Evolutionary conservation across 768 basidiomycete species (phyloP).

Genomic region (Rhodosporidiobolus odoratus): DNA sequence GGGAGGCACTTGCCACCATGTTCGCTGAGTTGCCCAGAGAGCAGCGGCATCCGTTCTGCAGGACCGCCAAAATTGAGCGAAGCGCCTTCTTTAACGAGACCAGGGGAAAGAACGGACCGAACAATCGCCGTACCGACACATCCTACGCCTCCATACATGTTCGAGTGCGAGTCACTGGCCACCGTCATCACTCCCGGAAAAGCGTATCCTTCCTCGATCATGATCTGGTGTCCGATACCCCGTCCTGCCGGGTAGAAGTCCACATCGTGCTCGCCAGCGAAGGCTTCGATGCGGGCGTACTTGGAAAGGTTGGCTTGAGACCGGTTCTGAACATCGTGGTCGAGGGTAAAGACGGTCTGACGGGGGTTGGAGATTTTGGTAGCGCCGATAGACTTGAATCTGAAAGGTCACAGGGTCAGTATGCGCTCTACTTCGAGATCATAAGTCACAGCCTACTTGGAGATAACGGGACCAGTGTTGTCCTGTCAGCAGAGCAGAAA

Average conservation of each 20-base stretch:
- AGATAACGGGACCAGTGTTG: constrained; percentile 96
- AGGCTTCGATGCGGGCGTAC: constrained; percentile 83
- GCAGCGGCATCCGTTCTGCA: constrained; percentile 70
- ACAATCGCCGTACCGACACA: constrained; percentile 97
- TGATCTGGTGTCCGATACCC: constrained; percentile 95
- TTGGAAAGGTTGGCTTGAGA: constrained; percentile 80
- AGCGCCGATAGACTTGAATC: constrained; percentile 92
- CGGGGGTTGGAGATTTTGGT: constrained; percentile 69
- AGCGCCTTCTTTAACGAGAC: too few species aligned
- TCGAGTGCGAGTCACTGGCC: constrained; percentile 49
- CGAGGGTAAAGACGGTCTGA: constrained; percentile 92
- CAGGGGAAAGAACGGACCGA: constrained; percentile 54
- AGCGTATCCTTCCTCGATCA: constrained; percentile 97
- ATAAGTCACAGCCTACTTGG: constrained; percentile 62
- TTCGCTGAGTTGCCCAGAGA: constrained; percentile 95
- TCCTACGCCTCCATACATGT: constrained; percentile 98
- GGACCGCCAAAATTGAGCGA: constrained; percentile 5
- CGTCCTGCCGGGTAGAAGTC: constrained; percentile 97
- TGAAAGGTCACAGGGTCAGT: constrained; percentile 48
- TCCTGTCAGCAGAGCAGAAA: constrained; percentile 51
- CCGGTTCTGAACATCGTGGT: constrained; percentile 97
- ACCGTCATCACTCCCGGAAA: constrained; percentile 94
- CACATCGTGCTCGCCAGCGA: constrained; percentile 74
- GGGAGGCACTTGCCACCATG: constrained; percentile 99
- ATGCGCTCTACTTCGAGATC: background rate